Evolutionary conservation across 129 eudicot species (phyloP).

Genomic region (Tanacetum coccineum): DNA sequence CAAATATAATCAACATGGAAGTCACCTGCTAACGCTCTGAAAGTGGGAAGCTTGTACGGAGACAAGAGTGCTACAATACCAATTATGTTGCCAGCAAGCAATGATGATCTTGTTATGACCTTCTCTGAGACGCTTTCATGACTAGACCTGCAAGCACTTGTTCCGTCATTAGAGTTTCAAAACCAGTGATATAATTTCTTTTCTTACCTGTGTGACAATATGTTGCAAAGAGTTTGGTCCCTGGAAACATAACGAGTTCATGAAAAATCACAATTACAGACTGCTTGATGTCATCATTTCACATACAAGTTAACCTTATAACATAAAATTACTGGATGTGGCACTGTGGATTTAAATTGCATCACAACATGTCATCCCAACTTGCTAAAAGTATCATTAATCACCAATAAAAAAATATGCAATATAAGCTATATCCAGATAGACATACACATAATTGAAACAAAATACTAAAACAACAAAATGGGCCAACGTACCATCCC

Average conservation of each 20-base stretch:
- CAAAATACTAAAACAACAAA: not conserved
- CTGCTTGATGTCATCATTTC: not conserved
- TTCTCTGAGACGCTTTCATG: conserved; percentile 25
- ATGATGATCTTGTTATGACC: not conserved
- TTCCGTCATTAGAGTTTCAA: conserved; percentile 29
- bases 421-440: not conserved
- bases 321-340: not conserved
- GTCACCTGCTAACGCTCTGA: conserved; percentile 61
- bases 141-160: conserved; percentile 52
- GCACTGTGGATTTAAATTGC: not conserved
- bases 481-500: conserved; percentile 34
- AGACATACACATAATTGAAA: too few relatives aligned
- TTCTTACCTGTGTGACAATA: conserved; percentile 27
- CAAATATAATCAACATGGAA: not conserved
- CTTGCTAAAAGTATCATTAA: too few relatives aligned
- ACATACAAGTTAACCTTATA: not conserved
- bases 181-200: conserved; percentile 25
- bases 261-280: conserved; percentile 11
- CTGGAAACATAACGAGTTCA: conserved; percentile 35
- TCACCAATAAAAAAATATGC: not conserved
- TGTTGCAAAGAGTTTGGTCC: conserved; percentile 5
- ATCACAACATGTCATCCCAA: not conserved
- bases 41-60: conserved; percentile 41
- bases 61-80: conserved; percentile 83
- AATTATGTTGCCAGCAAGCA: conserved; percentile 24